phyloP scores from a whole-genome alignment of 1,284 basidiomycete species.

The Testicularia cyperi region DNA sequence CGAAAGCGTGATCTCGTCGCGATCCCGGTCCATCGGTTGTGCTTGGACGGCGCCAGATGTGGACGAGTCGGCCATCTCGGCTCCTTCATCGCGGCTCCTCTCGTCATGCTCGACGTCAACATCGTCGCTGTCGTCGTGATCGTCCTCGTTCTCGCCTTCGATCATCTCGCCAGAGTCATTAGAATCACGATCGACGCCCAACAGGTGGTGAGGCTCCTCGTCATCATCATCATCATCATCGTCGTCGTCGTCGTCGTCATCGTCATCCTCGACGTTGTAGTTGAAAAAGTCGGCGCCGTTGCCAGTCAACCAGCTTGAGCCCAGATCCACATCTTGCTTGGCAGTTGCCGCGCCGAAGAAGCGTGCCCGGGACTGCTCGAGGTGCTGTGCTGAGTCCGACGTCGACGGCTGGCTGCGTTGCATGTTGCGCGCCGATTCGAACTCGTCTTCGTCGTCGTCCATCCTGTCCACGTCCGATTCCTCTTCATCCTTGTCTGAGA shows the following conservation, averaged over 20 bases:
- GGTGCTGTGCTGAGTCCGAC: constrained; percentile 22
- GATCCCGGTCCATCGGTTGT: no score
- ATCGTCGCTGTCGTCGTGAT: background rate
- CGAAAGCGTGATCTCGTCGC: constrained; percentile 21
- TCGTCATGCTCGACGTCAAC: background rate
- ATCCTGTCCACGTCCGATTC: constrained; percentile 1
- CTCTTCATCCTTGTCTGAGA: background rate
- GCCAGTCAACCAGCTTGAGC: constrained; percentile 19
- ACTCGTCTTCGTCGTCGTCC: constrained; percentile 3
- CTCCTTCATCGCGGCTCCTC: background rate
- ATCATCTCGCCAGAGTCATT: constrained; percentile 30
- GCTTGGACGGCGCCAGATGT: no score
- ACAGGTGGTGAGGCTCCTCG: constrained; percentile 38
- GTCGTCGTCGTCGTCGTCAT: constrained; percentile 8
- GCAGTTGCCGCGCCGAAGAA: constrained; percentile 22
- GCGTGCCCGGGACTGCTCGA: constrained; percentile 22
- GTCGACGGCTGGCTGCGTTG: background rate
- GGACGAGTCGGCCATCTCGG: constrained; percentile 5
- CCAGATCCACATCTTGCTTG: constrained; percentile 13
- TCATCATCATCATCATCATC: constrained; percentile 19
- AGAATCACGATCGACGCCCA: constrained; percentile 35
- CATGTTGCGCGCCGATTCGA: background rate
- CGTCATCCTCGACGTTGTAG: constrained; percentile 22
- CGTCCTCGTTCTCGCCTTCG: constrained; percentile 28
- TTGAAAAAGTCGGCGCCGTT: constrained; percentile 37